Base-by-base conservation (phyloP, 2,329 filamentous ascomycete species). In the Talaromyces sp. region DNA sequence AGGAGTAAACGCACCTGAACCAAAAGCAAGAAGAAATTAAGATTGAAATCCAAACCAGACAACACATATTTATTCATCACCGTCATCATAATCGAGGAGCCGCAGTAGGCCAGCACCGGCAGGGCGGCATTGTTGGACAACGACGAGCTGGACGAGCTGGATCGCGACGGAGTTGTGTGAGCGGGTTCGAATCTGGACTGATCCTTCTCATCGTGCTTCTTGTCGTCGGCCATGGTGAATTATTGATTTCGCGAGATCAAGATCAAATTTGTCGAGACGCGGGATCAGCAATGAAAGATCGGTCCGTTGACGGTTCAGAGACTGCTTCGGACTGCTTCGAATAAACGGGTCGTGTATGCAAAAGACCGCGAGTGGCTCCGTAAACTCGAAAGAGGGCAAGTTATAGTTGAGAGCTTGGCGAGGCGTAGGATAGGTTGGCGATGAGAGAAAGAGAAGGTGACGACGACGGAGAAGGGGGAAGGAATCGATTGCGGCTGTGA, bases 11-110 rank as follows among this genome's bases (percentile, higher is more conserved):
- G 71, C 85, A 97, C 93, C 88, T 98, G 95, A 64, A 98, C 84
- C 64, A 87, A 89, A 63, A 99, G 85, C 70, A 97, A 89, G 79
- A 99, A 91, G 78, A 98, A 96, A 79, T 96, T 96, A 71, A 99
- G 80, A 79, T 99, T 99, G 85, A 96, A 99, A 67, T 89, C 85
- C 57, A 85, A 84, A 63, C 95, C 95, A 8, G 92, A 97, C 54
- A 99, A 86, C 65, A 97, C 93, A 76, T 96, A 99, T 83, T 99
- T 99, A 81, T 99, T 99, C 76, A 96, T 95, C n/a, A 97, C 91
- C 8, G 95, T 99, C 95, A 99, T 99, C 76, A 93, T 85, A 73
- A 99, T 99, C n/a, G 93, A 97, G 58, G 93, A 91, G 71, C 90
- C 82, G 78, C 95, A 99, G 82, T 99, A 99, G 55, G 91, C 87